Conservation (phyloP, 306 rosid species). For the Trifolium repens region DNA sequence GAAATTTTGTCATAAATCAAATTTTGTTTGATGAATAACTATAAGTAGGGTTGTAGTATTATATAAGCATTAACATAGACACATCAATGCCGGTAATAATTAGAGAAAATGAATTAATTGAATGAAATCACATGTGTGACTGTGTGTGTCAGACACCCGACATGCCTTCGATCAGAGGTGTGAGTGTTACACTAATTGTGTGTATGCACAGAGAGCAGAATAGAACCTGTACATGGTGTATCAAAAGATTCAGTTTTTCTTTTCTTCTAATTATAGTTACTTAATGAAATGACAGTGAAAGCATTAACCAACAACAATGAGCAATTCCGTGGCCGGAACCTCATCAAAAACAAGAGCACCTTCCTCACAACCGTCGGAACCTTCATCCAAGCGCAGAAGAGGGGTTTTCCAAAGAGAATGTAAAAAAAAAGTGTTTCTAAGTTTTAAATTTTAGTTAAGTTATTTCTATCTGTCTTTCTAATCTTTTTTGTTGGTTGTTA, state of each 20-base stretch:
- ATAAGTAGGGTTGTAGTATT: background rate
- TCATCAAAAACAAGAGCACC: conserved; percentile 74
- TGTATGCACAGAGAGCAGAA: background rate
- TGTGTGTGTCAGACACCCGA: background rate
- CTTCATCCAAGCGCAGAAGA: conserved; percentile 80
- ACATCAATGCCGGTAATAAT: background rate
- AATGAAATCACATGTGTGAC: too few relatives aligned
- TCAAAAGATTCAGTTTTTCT: background rate
- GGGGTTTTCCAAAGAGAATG: conserved; percentile 93
- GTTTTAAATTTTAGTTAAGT: background rate
- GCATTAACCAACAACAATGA: conserved; percentile 51
- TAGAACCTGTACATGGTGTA: background rate
- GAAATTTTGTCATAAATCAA: background rate
- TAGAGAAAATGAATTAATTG: background rate
- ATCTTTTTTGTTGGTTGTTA: conserved; percentile 7
- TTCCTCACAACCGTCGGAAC: conserved; percentile 78
- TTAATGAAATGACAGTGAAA: conserved; percentile 11
- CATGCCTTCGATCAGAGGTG: background rate
- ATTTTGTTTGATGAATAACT: too few relatives aligned
- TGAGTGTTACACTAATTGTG: too few relatives aligned
- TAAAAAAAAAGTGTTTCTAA: conserved; percentile 21
- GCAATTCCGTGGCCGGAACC: conserved; percentile 58
- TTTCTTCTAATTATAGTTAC: conserved; percentile 1
- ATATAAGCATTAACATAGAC: background rate
- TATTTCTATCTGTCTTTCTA: background rate